phyloP scores from a whole-genome alignment of 2,329 filamentous ascomycete species.

The Arthroderma sp. region DNA sequence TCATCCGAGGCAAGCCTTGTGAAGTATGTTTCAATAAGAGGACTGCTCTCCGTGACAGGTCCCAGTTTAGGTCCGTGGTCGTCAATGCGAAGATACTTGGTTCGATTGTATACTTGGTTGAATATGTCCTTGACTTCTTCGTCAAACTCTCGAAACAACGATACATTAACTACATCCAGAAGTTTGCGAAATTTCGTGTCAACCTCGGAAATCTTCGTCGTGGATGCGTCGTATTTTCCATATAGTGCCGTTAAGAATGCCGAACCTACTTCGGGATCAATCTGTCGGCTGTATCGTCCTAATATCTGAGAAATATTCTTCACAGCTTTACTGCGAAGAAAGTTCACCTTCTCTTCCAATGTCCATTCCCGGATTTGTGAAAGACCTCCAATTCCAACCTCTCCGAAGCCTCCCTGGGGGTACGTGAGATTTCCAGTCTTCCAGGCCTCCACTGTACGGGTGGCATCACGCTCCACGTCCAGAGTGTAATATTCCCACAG shows the following conservation, averaged over 20 bases:
- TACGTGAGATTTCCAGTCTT: slow-evolving; percentile 44
- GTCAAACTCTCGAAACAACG: slow-evolving; percentile 88
- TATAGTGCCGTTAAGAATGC: slow-evolving; percentile 54
- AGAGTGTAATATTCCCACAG: slow-evolving; percentile 92
- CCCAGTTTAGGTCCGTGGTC: slow-evolving; percentile 80
- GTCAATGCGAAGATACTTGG: slow-evolving; percentile 90
- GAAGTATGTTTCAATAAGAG: slow-evolving; percentile 89
- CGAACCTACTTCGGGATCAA: slow-evolving; percentile 58
- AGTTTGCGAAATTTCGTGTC: slow-evolving; percentile 45
- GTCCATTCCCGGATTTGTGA: slow-evolving; percentile 42
- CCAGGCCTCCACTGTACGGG: slow-evolving; percentile 61
- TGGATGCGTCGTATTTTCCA: slow-evolving; percentile 51
- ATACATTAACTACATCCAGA: slow-evolving; percentile 72
- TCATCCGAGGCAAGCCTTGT: slow-evolving; percentile 73
- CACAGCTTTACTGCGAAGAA: slow-evolving; percentile 56
- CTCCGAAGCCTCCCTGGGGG: slow-evolving; percentile 40
- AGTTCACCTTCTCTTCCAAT: slow-evolving; percentile 44
- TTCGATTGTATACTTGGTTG: slow-evolving; percentile 83
- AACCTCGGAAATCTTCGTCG: slow-evolving; percentile 30
- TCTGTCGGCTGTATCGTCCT: slow-evolving; percentile 59
- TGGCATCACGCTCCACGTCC: slow-evolving; percentile 59
- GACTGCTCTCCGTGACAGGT: slow-evolving; percentile 60
- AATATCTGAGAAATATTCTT: slow-evolving; percentile 61
- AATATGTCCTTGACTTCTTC: slow-evolving; percentile 67
- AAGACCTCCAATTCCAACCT: slow-evolving; percentile 36